Percentiles rank a stretch among this genome's conserved stretches.
phyloP scores from a whole-genome alignment of 2,329 filamentous ascomycete genomes.

The Didymella sp. region DNA sequence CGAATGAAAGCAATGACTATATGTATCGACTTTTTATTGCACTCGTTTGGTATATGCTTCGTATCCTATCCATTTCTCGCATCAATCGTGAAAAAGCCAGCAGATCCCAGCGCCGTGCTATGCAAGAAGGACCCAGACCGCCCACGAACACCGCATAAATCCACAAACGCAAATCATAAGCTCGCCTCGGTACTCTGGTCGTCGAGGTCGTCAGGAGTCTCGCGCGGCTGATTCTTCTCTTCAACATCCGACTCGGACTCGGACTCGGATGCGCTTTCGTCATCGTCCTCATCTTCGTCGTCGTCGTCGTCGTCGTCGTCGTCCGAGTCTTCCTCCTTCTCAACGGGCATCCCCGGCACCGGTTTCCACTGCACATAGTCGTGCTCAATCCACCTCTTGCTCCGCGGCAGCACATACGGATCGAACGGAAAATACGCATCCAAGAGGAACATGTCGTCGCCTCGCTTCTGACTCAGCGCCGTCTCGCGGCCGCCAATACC shows the following conservation, averaged over 20 bases:
- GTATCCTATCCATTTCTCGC: not conserved
- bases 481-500: slow-evolving; percentile 61
- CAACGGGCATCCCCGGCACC: slow-evolving; percentile 51
- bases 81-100: not conserved
- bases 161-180: not conserved
- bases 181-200: slow-evolving; percentile 24
- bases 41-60: not conserved
- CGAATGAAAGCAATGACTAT: not conserved
- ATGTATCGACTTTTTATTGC: slow-evolving; percentile 5
- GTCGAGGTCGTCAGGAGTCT: slow-evolving; percentile 17
- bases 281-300: slow-evolving; percentile 22
- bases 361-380: slow-evolving; percentile 50
- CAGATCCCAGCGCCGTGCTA: slow-evolving; percentile 14
- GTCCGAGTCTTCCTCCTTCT: slow-evolving; percentile 50
- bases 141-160: slow-evolving; percentile 1
- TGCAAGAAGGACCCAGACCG: slow-evolving; percentile 3
- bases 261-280: slow-evolving; percentile 32
- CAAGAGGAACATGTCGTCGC: slow-evolving; percentile 82
- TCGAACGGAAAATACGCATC: slow-evolving; percentile 98
- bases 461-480: slow-evolving; percentile 61
- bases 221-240: not conserved
- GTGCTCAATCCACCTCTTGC: slow-evolving; percentile 83
- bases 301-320: slow-evolving; percentile 32
- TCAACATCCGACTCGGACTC: slow-evolving; percentile 40
- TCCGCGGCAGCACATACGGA: slow-evolving; percentile 87